phyloP scores from a whole-genome alignment of 495 filamentous ascomycete genomes.

The Penicillium mononematosum region DNA sequence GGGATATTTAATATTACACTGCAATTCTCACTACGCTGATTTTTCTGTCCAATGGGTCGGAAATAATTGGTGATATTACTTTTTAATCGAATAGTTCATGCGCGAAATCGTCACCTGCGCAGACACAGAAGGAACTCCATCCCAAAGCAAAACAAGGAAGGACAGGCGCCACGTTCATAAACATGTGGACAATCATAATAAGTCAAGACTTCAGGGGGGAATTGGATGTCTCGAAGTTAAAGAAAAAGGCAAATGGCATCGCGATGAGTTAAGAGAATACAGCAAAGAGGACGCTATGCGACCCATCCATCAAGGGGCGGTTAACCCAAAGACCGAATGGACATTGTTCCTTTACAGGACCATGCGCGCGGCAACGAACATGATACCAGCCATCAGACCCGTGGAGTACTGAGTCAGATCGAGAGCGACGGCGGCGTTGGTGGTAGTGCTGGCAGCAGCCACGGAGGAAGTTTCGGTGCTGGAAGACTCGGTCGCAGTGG shows the following conservation, averaged over 20 bases:
- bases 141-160: slow-evolving; percentile 19
- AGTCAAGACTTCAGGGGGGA: slow-evolving; percentile 24
- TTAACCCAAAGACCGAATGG: background rate
- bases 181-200: slow-evolving; percentile 19
- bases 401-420: slow-evolving; percentile 49
- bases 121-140: slow-evolving; percentile 13
- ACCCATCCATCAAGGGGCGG: slow-evolving; percentile 3
- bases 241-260: slow-evolving; percentile 10
- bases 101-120: slow-evolving; percentile 7
- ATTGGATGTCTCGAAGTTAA: slow-evolving; percentile 17
- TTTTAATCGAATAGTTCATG: slow-evolving; percentile 17
- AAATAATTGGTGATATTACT: slow-evolving; percentile 8
- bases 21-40: background rate
- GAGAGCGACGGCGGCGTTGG: slow-evolving; percentile 38
- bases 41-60: background rate
- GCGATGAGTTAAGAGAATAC: slow-evolving; percentile 4
- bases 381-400: slow-evolving; percentile 46
- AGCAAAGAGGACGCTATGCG: slow-evolving; percentile 12
- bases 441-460: slow-evolving; percentile 29
- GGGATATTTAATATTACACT: background rate
- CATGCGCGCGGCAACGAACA: slow-evolving; percentile 50
- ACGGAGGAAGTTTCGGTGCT: slow-evolving; percentile 31
- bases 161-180: slow-evolving; percentile 22
- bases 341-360: slow-evolving; percentile 40
- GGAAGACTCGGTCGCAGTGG: slow-evolving; percentile 28